Conservation (phyloP, 2,329 filamentous ascomycete species). For the Fusarium clavum region DNA sequence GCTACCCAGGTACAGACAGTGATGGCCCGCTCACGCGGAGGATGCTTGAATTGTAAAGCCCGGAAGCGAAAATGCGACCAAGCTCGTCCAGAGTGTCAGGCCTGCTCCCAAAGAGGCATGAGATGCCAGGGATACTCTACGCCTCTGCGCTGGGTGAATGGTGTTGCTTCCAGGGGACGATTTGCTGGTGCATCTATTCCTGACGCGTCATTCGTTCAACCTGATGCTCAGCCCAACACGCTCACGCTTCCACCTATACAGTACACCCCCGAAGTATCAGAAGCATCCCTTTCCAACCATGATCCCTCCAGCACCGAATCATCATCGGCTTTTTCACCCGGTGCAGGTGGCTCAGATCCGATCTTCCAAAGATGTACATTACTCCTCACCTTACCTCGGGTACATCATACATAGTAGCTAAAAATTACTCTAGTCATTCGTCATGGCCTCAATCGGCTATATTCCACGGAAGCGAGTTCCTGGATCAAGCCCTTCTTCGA, state of each 20-base stretch:
- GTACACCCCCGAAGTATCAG: not conserved
- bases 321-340: constrained; percentile 24
- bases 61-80: constrained; percentile 46
- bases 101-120: constrained; percentile 37
- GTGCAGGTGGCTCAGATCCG: constrained; percentile 23
- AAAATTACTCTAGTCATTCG: constrained; percentile 25
- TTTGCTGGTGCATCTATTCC: constrained; percentile 40
- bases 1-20: no score
- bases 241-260: not conserved
- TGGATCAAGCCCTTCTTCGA: constrained; percentile 43
- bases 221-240: not conserved
- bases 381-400: constrained; percentile 8
- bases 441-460: constrained; percentile 36
- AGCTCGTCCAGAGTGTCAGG: constrained; percentile 34
- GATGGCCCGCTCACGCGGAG: constrained; percentile 37
- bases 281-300: constrained; percentile 3
- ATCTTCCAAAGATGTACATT: constrained; percentile 36
- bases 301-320: constrained; percentile 24
- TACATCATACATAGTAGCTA: not conserved
- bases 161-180: constrained; percentile 42
- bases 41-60: constrained; percentile 44
- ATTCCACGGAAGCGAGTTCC: constrained; percentile 38
- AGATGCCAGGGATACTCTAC: constrained; percentile 41
- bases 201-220: constrained; percentile 14
- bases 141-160: constrained; percentile 42